phyloP scores from a whole-genome alignment of 2,329 filamentous ascomycete species.

The Microcyclosporella mali region DNA sequence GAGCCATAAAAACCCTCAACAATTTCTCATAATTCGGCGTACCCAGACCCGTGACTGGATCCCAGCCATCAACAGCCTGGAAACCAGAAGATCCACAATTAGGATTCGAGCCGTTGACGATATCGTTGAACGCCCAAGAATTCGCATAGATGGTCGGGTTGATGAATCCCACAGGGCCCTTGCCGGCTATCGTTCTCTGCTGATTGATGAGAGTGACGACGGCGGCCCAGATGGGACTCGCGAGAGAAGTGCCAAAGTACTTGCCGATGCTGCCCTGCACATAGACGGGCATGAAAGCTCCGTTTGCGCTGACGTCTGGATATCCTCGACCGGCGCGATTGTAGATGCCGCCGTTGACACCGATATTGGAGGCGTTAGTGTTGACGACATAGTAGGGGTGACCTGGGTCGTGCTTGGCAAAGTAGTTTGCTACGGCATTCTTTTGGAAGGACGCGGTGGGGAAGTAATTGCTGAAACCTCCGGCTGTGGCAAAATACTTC shows the following conservation, averaged over 20 bases:
- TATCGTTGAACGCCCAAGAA: slow-evolving; percentile 12
- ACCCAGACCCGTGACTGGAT: slow-evolving; percentile 22
- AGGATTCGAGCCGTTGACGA: slow-evolving; percentile 26
- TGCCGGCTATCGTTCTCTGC: slow-evolving; percentile 19
- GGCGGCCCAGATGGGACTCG: slow-evolving; percentile 23
- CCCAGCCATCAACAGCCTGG: slow-evolving; percentile 13
- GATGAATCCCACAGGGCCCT: slow-evolving; percentile 30
- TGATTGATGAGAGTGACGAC: slow-evolving; percentile 27
- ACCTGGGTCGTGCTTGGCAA: slow-evolving; percentile 18
- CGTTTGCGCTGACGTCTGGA: slow-evolving; percentile 35
- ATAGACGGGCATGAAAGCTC: slow-evolving; percentile 38
- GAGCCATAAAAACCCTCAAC: slow-evolving; percentile 14
- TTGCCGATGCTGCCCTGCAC: slow-evolving; percentile 32
- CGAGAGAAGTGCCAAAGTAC: slow-evolving; percentile 19
- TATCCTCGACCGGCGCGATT: slow-evolving; percentile 29
- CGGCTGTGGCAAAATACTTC: slow-evolving; percentile 7
- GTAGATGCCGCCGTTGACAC: slow-evolving; percentile 23
- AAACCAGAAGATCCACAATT: slow-evolving; percentile 19
- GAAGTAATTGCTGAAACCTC: slow-evolving; percentile 31
- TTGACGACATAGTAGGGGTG: slow-evolving; percentile 21
- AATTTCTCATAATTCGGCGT: slow-evolving; percentile 19
- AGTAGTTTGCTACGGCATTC: slow-evolving; percentile 32
- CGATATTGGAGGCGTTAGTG: slow-evolving; percentile 16
- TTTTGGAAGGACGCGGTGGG: slow-evolving; percentile 38
- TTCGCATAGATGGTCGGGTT: slow-evolving; percentile 25